Percentiles rank a stretch among this genome's conserved stretches.
These are phyloP conservation scores for Ascochyta pisi DNA, from an alignment of 2,329 filamentous ascomycete genomes.

Conservation along the genomic window DNA sequence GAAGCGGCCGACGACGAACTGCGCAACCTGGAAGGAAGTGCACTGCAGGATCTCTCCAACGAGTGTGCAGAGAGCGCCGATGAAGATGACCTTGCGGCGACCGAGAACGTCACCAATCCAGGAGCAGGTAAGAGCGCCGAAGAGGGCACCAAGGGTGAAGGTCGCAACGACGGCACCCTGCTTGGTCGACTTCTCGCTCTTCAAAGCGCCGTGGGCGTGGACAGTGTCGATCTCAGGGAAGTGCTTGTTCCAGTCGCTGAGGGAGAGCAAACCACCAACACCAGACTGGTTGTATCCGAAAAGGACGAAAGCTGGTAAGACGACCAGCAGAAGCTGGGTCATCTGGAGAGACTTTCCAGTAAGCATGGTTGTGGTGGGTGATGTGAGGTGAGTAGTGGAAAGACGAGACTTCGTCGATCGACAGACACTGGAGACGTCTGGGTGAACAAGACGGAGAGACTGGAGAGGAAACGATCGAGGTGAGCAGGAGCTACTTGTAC, in stretches of 20 bases:
- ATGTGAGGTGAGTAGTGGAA: background rate
- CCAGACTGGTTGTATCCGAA: conserved; percentile 62
- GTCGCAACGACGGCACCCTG: conserved; percentile 56
- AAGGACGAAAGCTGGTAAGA: conserved; percentile 54
- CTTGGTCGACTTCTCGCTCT: conserved; percentile 54
- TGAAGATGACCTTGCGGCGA: conserved; percentile 54
- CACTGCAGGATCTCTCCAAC: conserved; percentile 55
- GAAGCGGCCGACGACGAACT: conserved; percentile 56
- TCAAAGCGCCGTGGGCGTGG: conserved; percentile 50
- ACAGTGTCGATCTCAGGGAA: conserved; percentile 60
- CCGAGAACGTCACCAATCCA: conserved; percentile 56
- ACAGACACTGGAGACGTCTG: conserved; percentile 10
- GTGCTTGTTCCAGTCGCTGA: conserved; percentile 50
- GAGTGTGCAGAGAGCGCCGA: conserved; percentile 50
- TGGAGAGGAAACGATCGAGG: conserved; percentile 8
- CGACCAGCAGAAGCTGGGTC: conserved; percentile 48
- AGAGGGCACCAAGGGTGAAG: conserved; percentile 56
- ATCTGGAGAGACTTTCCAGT: conserved; percentile 37
- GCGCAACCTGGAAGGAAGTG: conserved; percentile 54
- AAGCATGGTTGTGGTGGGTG: conserved; percentile 21
- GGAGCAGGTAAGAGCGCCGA: conserved; percentile 55
- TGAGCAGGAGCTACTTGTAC: conserved; percentile 28
- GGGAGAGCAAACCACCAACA: conserved; percentile 56
- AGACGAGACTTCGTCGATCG: conserved; percentile 13
- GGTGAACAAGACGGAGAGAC: conserved; percentile 13